Conservation (phyloP, 257 asterid species). For the Ilex aquifolium region DNA sequence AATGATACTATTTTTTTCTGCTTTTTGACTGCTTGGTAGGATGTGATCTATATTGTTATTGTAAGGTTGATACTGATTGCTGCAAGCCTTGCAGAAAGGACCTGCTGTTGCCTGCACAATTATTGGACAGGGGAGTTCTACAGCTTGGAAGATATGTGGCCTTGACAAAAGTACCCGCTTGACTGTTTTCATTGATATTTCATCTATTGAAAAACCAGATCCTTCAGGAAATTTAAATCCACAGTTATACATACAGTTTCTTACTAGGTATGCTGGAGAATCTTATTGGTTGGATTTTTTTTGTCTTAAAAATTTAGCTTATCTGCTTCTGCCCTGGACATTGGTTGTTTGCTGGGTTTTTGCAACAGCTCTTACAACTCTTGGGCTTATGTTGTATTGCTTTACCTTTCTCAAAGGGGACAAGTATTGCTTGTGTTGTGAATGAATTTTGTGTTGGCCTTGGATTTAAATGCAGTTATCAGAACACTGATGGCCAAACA, state of each 20-base stretch:
- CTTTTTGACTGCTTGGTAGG: not conserved
- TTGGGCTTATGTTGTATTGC: conserved; percentile 1
- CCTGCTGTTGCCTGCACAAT: conserved; percentile 81
- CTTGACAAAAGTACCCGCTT: conserved; percentile 82
- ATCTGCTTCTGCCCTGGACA: too few relatives aligned
- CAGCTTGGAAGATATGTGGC: conserved; percentile 99
- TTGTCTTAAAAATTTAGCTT: too few relatives aligned
- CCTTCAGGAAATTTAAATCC: conserved; percentile 59
- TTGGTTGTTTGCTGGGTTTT: not conserved
- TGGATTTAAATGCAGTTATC: conserved; percentile 57
- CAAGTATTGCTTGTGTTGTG: not conserved
- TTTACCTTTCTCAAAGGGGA: conserved; percentile 2
- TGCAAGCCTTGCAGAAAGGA: conserved; percentile 76
- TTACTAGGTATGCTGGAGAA: conserved; percentile 63
- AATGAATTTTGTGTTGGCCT: not conserved
- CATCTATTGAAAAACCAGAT: conserved; percentile 91
- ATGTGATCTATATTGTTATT: conserved; percentile 1
- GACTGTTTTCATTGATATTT: conserved; percentile 92
- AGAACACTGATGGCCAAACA: conserved; percentile 71
- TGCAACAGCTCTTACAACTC: conserved; percentile 2
- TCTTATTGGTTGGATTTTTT: not conserved
- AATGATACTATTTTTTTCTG: not conserved
- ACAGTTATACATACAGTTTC: conserved; percentile 76
- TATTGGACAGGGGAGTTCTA: conserved; percentile 89
- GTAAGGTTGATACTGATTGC: conserved; percentile 24